phyloP scores from a whole-genome alignment of 1,284 basidiomycete genomes.

The Hymenochaete sp. region DNA sequence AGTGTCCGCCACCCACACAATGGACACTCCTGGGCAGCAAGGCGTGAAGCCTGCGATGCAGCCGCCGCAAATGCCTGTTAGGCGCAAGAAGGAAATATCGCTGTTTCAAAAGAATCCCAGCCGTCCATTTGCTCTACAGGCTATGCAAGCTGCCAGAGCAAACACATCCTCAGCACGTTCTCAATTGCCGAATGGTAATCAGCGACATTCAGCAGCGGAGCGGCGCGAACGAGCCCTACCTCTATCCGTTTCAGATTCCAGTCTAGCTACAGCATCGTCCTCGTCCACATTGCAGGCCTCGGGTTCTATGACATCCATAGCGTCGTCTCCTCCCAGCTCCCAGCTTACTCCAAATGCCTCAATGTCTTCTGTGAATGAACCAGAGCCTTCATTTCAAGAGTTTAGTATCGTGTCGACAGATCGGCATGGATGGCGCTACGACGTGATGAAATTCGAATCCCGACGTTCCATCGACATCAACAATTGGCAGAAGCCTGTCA shows the following conservation, averaged over 20 bases:
- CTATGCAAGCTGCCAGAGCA: conserved; percentile 9
- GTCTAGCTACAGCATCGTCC: neutral
- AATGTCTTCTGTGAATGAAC: neutral
- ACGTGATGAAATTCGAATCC: conserved; percentile 76
- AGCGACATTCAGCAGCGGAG: conserved; percentile 2
- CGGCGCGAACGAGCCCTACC: neutral
- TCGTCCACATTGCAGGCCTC: neutral
- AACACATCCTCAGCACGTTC: neutral
- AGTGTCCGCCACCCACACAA: no score
- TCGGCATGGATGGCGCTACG: conserved; percentile 77
- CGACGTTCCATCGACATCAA: conserved; percentile 58
- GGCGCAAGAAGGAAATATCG: conserved; percentile 10
- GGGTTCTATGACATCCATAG: conserved; percentile 1
- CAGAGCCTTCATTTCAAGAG: conserved; percentile 40
- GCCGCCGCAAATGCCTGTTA: neutral
- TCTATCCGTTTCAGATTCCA: neutral
- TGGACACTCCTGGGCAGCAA: no score
- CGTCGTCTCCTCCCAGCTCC: conserved; percentile 4
- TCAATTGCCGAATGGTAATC: neutral
- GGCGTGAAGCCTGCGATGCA: neutral
- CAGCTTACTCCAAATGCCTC: neutral
- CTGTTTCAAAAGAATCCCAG: conserved; percentile 17
- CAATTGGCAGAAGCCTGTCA: conserved; percentile 62
- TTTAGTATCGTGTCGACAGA: conserved; percentile 67
- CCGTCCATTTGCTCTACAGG: conserved; percentile 10